phyloP scores from a whole-genome alignment of 306 rosid genomes.

The Cucumis melo region DNA sequence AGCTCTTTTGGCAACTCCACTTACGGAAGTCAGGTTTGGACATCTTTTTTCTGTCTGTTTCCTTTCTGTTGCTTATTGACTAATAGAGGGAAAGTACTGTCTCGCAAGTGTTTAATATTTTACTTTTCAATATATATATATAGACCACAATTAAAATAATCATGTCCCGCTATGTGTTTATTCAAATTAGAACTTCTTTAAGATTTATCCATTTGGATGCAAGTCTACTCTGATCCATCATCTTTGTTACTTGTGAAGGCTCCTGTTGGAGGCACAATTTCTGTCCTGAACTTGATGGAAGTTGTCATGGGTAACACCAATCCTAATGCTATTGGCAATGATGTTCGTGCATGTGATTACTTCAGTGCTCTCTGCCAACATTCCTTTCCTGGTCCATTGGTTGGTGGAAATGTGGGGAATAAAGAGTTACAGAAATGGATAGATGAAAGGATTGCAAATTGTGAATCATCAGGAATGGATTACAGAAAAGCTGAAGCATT shows the following conservation, averaged over 20 bases:
- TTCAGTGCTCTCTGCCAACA: constrained; percentile 67
- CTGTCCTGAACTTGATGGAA: constrained; percentile 63
- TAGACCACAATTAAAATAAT: not conserved
- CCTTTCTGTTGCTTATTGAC: constrained; percentile 3
- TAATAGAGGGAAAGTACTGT: not conserved
- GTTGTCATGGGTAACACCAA: constrained; percentile 35
- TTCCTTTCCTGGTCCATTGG: constrained; percentile 92
- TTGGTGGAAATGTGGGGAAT: constrained; percentile 81
- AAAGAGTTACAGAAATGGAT: constrained; percentile 83
- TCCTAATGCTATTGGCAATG: constrained; percentile 24
- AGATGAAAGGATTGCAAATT: constrained; percentile 68
- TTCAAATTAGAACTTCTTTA: not conserved
- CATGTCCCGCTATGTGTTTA: not conserved
- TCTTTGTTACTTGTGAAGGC: constrained; percentile 45
- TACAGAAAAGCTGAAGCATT: constrained; percentile 50
- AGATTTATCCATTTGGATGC: not conserved
- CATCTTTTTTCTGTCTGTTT: constrained; percentile 10
- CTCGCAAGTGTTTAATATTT: not conserved
- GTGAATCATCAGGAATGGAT: constrained; percentile 48
- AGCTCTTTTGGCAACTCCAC: constrained; percentile 33
- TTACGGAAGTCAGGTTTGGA: constrained; percentile 60
- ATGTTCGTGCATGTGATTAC: constrained; percentile 35
- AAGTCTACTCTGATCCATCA: constrained; percentile 14
- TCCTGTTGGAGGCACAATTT: constrained; percentile 46
- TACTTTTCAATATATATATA: not conserved